Evolutionary conservation across 2,329 filamentous ascomycete species (phyloP).

Genomic region (Colletotrichum euphorbiae): DNA sequence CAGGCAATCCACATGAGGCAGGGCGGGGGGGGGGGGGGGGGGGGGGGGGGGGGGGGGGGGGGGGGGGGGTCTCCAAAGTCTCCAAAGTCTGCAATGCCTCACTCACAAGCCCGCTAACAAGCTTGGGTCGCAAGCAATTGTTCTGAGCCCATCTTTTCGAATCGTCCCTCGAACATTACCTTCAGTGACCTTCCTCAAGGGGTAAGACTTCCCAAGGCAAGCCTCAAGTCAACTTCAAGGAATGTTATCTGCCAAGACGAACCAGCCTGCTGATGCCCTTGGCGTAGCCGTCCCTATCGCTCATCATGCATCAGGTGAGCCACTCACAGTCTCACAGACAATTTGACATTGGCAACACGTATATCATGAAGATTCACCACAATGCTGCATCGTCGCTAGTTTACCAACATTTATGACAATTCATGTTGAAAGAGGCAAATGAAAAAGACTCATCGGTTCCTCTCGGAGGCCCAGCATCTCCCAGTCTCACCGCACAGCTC

Average conservation of each 20-base stretch:
- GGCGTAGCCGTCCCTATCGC: slow-evolving; percentile 11
- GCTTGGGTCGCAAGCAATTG: not conserved
- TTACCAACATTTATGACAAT: slow-evolving; percentile 28
- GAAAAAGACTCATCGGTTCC: not conserved
- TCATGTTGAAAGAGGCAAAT: slow-evolving; percentile 24
- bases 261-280: slow-evolving; percentile 34
- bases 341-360: not conserved
- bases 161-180: not conserved
- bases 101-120: slow-evolving; percentile 7
- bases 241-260: slow-evolving; percentile 18
- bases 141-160: not conserved
- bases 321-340: slow-evolving; percentile 5
- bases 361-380: not conserved
- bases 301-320: not conserved
- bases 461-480: not conserved
- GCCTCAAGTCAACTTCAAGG: not conserved
- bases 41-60: not conserved
- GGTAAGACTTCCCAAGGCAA: slow-evolving; percentile 1
- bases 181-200: slow-evolving; percentile 30
- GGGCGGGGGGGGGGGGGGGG: not conserved
- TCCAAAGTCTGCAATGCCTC: not conserved
- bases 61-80: not conserved
- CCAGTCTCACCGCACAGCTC: not conserved
- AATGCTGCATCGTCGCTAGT: slow-evolving; percentile 8
- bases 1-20: not conserved